These are phyloP conservation scores for Kandelia obovata DNA, from an alignment of 345 rosid species.

Conservation along the genomic window DNA sequence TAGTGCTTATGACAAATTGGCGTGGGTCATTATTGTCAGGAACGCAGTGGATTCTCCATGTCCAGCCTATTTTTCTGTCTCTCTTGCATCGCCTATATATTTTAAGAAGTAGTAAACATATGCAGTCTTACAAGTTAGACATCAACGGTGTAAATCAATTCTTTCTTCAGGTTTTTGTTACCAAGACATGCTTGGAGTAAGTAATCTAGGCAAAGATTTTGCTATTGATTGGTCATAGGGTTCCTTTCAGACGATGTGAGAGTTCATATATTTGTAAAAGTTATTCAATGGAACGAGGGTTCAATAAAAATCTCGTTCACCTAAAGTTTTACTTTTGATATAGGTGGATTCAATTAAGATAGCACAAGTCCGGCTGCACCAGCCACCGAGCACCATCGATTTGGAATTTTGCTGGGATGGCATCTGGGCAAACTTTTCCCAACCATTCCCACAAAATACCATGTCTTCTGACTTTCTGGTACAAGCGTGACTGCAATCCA, in stretches of 20 bases:
- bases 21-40: not conserved
- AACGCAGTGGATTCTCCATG: not conserved
- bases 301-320: not conserved
- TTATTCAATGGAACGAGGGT: not conserved
- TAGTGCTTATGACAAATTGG: not conserved
- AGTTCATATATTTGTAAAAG: no score
- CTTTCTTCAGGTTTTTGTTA: not conserved
- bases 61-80: not conserved
- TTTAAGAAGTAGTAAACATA: not conserved
- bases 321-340: no score
- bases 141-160: no score
- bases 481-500: no score
- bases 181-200: no score
- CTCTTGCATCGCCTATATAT: not conserved
- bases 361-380: conserved; percentile 10
- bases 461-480: no score
- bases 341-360: not conserved
- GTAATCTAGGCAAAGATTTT: no score
- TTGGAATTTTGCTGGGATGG: conserved; percentile 31
- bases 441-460: conserved; percentile 4
- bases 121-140: no score
- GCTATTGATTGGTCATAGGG: no score
- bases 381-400: conserved; percentile 3
- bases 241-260: no score
- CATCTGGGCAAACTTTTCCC: conserved; percentile 23